Evolutionary conservation across 2,329 filamentous ascomycete genomes (phyloP).

Genomic region (Neocucurbitaria cava): DNA sequence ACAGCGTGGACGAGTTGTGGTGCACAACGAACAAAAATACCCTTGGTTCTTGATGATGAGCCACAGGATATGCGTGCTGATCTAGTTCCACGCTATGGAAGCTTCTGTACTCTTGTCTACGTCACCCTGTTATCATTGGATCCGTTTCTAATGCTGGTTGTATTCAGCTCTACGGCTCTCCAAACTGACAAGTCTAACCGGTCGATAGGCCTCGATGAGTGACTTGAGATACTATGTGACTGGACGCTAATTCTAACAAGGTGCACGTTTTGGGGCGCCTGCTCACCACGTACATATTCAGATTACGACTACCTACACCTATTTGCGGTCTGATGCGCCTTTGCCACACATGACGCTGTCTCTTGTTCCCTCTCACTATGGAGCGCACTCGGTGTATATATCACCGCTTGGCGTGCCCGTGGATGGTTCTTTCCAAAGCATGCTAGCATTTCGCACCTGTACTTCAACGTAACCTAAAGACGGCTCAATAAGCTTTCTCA

Average conservation of each 20-base stretch:
- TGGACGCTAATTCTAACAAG: not conserved
- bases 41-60: not conserved
- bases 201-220: not conserved
- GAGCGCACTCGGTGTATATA: conserved; percentile 1
- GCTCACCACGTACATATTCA: not conserved
- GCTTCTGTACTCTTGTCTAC: not conserved
- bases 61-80: not conserved
- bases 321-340: not conserved
- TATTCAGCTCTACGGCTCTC: not conserved
- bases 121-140: not conserved
- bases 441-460: not conserved
- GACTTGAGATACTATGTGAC: not conserved
- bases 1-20: not conserved
- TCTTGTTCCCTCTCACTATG: not conserved
- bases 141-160: not conserved
- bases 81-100: not conserved
- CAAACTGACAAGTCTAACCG: not conserved
- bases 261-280: conserved; percentile 5
- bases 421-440: not conserved
- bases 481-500: not conserved
- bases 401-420: not conserved
- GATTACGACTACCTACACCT: not conserved
- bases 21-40: not conserved
- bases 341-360: conserved; percentile 4
- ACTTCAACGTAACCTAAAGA: not conserved